phyloP scores from a whole-genome alignment of 2,329 filamentous ascomycete genomes.

The Dothistroma pini region DNA sequence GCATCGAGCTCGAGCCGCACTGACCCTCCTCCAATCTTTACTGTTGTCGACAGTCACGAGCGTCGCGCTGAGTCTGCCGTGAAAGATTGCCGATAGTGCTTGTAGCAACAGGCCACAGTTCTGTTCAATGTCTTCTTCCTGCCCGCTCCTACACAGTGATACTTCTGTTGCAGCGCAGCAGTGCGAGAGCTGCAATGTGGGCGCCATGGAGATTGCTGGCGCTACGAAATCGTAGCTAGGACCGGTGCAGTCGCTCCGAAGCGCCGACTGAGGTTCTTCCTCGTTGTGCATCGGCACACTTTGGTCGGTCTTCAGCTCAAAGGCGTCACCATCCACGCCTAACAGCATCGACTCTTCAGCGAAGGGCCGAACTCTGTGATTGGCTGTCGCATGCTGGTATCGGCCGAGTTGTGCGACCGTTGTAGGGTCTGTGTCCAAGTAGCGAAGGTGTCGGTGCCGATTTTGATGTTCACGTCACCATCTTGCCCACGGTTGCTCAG shows the following conservation, averaged over 20 bases:
- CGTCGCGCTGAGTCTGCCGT: too few species aligned
- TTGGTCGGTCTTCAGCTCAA: slow-evolving; percentile 7
- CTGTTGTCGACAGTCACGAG: too few species aligned
- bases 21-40: too few species aligned
- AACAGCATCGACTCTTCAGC: slow-evolving; percentile 35
- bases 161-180: too few species aligned
- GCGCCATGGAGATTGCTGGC: slow-evolving; percentile 1
- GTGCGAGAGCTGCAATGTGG: slow-evolving; percentile 2
- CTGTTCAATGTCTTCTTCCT: too few species aligned
- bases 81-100: too few species aligned
- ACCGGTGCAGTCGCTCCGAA: neutral
- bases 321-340: slow-evolving; percentile 25
- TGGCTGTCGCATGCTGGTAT: slow-evolving; percentile 24
- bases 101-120: too few species aligned
- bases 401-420: slow-evolving; percentile 14
- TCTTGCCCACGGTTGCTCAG: slow-evolving; percentile 14
- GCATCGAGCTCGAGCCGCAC: too few species aligned
- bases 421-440: slow-evolving; percentile 22
- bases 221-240: neutral
- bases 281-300: neutral
- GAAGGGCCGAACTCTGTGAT: slow-evolving; percentile 25
- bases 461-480: slow-evolving; percentile 26
- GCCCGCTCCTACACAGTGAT: too few species aligned
- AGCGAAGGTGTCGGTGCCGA: slow-evolving; percentile 33
- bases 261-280: neutral